Conservation (phyloP, 2,329 filamentous ascomycete species). For the Tolypocladium amazonense region DNA sequence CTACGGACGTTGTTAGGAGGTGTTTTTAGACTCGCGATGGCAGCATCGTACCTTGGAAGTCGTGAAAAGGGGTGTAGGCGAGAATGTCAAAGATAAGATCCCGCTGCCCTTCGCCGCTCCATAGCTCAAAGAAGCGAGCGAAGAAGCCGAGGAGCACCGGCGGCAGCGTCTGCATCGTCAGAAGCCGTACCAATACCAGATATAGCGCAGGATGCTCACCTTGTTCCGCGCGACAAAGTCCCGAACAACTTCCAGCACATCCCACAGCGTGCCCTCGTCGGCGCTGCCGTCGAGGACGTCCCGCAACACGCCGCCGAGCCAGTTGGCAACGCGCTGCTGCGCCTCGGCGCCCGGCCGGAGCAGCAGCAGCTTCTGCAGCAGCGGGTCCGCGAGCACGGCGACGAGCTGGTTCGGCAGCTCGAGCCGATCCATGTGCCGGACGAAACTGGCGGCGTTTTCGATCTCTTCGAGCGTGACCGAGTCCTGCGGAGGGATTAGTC, state of each 20-base stretch:
- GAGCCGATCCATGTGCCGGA: constrained; percentile 64
- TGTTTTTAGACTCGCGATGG: neutral
- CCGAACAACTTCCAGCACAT: constrained; percentile 43
- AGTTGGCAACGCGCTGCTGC: constrained; percentile 43
- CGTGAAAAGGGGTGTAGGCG: constrained; percentile 39
- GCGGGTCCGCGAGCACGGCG: constrained; percentile 62
- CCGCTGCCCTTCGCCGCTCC: constrained; percentile 50
- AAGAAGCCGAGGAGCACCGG: constrained; percentile 39
- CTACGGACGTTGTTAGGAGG: constrained; percentile 21
- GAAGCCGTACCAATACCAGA: neutral
- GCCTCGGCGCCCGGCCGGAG: constrained; percentile 45
- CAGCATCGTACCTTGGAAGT: constrained; percentile 40
- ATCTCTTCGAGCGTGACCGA: constrained; percentile 69
- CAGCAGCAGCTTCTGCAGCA: constrained; percentile 70
- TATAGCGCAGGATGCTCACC: constrained; percentile 23
- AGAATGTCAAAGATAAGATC: constrained; percentile 48
- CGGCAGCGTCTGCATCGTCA: constrained; percentile 28
- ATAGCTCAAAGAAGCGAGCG: constrained; percentile 41
- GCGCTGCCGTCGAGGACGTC: constrained; percentile 43
- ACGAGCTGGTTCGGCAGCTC: constrained; percentile 75
- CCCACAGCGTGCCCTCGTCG: constrained; percentile 36
- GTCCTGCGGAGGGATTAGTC: constrained; percentile 25
- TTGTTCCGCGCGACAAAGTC: constrained; percentile 47
- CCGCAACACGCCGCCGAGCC: constrained; percentile 45
- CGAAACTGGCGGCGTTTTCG: constrained; percentile 58